Percentiles rank a stretch among this genome's conserved stretches.
phyloP scores from a whole-genome alignment of 768 basidiomycete species.

The Russula abietina region DNA sequence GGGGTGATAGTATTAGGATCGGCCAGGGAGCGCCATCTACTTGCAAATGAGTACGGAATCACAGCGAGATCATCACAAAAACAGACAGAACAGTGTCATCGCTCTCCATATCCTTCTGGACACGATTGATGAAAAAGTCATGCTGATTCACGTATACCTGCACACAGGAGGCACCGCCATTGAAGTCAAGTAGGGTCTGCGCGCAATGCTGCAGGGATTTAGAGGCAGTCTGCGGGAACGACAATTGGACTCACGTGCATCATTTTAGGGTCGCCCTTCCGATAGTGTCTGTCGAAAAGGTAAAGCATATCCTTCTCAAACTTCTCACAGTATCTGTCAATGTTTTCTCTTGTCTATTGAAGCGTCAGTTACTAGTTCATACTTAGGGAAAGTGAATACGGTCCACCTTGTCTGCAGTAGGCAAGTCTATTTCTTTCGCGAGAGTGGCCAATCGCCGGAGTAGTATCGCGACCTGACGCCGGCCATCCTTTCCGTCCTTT shows the following conservation, averaged over 20 bases:
- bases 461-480: constrained; percentile 82
- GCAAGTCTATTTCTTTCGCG: constrained; percentile 89
- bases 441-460: constrained; percentile 79
- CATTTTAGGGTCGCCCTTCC: constrained; percentile 97
- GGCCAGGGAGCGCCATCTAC: constrained; percentile 75
- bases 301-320: constrained; percentile 98
- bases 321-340: constrained; percentile 96
- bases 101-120: constrained; percentile 54
- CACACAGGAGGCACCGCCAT: constrained; percentile 93
- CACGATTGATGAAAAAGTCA: constrained; percentile 97
- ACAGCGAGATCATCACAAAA: not conserved
- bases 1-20: constrained; percentile 77
- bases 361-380: not conserved
- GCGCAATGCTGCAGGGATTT: constrained; percentile 75
- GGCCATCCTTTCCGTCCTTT: constrained; percentile 85
- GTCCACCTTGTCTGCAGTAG: constrained; percentile 70
- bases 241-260: constrained; percentile 70
- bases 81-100: constrained; percentile 52
- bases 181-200: constrained; percentile 93
- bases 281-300: constrained; percentile 91
- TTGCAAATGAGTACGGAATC: not conserved
- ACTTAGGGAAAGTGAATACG: not conserved
- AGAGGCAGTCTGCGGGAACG: not conserved
- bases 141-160: constrained; percentile 99
- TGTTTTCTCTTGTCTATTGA: constrained; percentile 77